Conservation (phyloP, 352 stramenopile genomes). For the Phytophthora crassamura region DNA sequence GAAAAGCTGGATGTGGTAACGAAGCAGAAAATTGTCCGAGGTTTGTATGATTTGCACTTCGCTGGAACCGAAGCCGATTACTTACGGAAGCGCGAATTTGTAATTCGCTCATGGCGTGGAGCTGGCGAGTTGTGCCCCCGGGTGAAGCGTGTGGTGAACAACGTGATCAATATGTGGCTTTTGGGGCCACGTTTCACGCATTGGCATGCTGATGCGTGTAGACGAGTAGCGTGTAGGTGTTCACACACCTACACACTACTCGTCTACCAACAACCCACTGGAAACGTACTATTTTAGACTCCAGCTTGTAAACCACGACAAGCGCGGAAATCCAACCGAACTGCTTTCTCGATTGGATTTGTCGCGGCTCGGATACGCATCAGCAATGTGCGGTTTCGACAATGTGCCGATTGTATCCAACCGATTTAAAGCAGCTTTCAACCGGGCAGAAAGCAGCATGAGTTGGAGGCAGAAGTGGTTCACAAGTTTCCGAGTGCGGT, state of each 20-base stretch:
- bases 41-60: slow-evolving; percentile 10
- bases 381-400: no score
- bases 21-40: neutral
- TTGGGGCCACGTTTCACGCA: neutral
- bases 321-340: neutral
- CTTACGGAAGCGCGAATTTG: neutral
- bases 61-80: neutral
- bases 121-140: neutral
- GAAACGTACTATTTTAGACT: neutral
- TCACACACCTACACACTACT: neutral
- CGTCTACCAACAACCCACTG: neutral
- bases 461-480: neutral
- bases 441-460: neutral
- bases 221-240: no score
- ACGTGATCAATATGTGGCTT: neutral
- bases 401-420: neutral
- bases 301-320: neutral
- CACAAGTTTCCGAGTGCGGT: neutral
- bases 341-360: neutral
- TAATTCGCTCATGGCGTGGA: neutral
- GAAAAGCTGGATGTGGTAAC: neutral
- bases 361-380: neutral
- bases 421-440: neutral
- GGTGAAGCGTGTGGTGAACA: neutral
- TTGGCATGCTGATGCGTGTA: no score